Evolutionary conservation across 352 stramenopile species (phyloP), one percentile per base, ranked within the genome.

Genomic region (Phytophthora vignae): DNA sequence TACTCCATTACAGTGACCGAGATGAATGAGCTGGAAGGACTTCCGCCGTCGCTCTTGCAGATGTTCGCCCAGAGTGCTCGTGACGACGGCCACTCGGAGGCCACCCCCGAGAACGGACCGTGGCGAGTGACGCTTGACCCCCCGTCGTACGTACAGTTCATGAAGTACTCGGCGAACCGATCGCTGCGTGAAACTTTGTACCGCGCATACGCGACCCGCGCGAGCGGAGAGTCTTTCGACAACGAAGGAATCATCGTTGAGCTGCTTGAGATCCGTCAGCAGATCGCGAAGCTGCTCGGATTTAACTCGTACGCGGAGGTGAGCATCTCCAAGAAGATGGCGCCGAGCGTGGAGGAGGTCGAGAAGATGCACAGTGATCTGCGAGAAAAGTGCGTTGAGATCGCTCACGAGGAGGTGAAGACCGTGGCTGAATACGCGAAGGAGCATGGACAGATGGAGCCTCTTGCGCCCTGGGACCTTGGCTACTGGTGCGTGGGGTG

Each of bases 251-350:
- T 99, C 59, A 98, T 99, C 66, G 82, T 96, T 7, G 90, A 98
- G 67, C 95, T 99, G 36, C 79, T 99, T 12, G 74, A 90, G 55
- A 87, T 99, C 22, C 95, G 95, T 52, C 79, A 95, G 71, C 89
- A 98, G 69, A 94, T 97, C 80, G 88, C 96, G 1, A 66, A 85
- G 46, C 71, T 99, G 59, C 84, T 99, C 33, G 98, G 96, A 21
- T 99, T 98, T 68, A 72, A 84, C 14, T 98, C 95, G 57, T 98
- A 97, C 77, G 97, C 97, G 0, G 87, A 98, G 74, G 77, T 98
- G 52, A 98, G 90, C 55, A 84, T 99, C 40, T 89, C 93, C 0
- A 91, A 86, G n/a, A 99, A 99, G 81, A 99, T 99, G 98, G 97
- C 98, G 15, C 88, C 92, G 15, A 92, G 84, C 65, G 92, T 99